A percentile compares a stretch with the other conserved stretches of the same genome.
These are phyloP conservation scores for Keithomyces neogunnii DNA, from an alignment of 2,329 filamentous ascomycete genomes.

Conservation along the genomic window DNA sequence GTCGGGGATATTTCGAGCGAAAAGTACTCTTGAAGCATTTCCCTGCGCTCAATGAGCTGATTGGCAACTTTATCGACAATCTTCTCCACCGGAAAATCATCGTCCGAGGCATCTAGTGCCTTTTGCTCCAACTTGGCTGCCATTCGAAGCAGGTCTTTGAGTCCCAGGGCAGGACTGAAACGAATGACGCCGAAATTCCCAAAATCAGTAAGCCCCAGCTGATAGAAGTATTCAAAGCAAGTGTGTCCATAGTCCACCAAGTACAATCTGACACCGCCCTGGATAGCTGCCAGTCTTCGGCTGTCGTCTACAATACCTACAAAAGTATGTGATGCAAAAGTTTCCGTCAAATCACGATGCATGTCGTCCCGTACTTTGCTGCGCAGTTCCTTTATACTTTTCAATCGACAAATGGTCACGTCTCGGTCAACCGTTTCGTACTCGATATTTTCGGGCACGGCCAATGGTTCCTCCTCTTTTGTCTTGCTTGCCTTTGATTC, in stretches of 20 bases:
- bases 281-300: slow-evolving; percentile 82
- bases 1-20: slow-evolving; percentile 70
- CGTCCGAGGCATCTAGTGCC: slow-evolving; percentile 28
- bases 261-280: slow-evolving; percentile 85
- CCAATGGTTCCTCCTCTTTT: slow-evolving; percentile 23
- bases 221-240: slow-evolving; percentile 88
- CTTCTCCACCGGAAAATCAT: slow-evolving; percentile 56
- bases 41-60: slow-evolving; percentile 65
- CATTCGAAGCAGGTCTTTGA: slow-evolving; percentile 63
- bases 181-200: slow-evolving; percentile 84
- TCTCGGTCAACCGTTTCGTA: slow-evolving; percentile 67
- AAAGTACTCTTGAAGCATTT: slow-evolving; percentile 93
- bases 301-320: slow-evolving; percentile 86
- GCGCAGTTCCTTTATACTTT: slow-evolving; percentile 79
- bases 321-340: slow-evolving; percentile 83
- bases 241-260: slow-evolving; percentile 87
- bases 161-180: slow-evolving; percentile 65
- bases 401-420: slow-evolving; percentile 61
- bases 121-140: slow-evolving; percentile 64
- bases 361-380: slow-evolving; percentile 70
- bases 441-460: slow-evolving; percentile 43
- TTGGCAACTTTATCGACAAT: slow-evolving; percentile 57
- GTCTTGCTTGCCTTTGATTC: slow-evolving; percentile 10
- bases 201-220: slow-evolving; percentile 89
- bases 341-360: slow-evolving; percentile 78